Percentiles rank a stretch among this genome's conserved stretches.
Evolutionary conservation across 2,329 filamentous ascomycete genomes (phyloP).

Genomic region (Hawksworthiomyces lignivorus): DNA sequence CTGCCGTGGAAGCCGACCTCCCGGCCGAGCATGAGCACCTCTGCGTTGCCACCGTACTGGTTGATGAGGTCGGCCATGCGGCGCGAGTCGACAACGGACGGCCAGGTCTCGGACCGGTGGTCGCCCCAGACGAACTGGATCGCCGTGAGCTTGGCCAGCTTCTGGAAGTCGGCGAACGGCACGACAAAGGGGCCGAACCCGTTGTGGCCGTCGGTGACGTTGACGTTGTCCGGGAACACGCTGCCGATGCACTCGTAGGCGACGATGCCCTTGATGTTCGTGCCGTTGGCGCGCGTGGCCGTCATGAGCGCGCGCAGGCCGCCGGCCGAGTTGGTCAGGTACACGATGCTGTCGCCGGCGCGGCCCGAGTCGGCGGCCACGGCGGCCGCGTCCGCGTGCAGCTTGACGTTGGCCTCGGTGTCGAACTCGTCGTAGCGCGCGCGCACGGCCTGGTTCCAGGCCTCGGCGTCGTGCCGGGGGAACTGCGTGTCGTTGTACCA

Average conservation of each 20-base stretch:
- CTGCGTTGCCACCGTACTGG: slow-evolving; percentile 18
- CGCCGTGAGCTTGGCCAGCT: slow-evolving; percentile 16
- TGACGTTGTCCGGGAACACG: slow-evolving; percentile 18
- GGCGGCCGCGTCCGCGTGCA: slow-evolving; percentile 26
- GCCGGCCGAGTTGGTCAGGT: slow-evolving; percentile 27
- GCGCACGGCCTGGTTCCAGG: slow-evolving; percentile 27
- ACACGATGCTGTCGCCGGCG: slow-evolving; percentile 23
- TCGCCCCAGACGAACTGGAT: slow-evolving; percentile 24
- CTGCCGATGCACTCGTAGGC: slow-evolving; percentile 21
- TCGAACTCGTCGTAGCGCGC: slow-evolving; percentile 29
- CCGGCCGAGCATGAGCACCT: slow-evolving; percentile 19
- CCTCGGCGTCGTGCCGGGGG: slow-evolving; percentile 20
- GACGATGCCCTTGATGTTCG: slow-evolving; percentile 29
- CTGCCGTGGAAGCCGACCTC: slow-evolving; percentile 18
- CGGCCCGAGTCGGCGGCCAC: slow-evolving; percentile 26
- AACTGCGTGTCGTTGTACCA: slow-evolving; percentile 30
- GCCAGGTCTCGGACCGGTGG: slow-evolving; percentile 10
- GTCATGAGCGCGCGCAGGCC: slow-evolving; percentile 27
- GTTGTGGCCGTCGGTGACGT: slow-evolving; percentile 2
- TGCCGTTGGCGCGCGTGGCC: slow-evolving; percentile 25
- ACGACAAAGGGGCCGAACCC: slow-evolving; percentile 20
- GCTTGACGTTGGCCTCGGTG: slow-evolving; percentile 22
- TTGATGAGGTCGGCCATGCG: slow-evolving; percentile 18
- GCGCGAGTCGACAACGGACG: slow-evolving; percentile 13
- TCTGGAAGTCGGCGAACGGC: slow-evolving; percentile 19